Conservation (phyloP, 1,284 basidiomycete species). For the Xerocomus subilludens region DNA sequence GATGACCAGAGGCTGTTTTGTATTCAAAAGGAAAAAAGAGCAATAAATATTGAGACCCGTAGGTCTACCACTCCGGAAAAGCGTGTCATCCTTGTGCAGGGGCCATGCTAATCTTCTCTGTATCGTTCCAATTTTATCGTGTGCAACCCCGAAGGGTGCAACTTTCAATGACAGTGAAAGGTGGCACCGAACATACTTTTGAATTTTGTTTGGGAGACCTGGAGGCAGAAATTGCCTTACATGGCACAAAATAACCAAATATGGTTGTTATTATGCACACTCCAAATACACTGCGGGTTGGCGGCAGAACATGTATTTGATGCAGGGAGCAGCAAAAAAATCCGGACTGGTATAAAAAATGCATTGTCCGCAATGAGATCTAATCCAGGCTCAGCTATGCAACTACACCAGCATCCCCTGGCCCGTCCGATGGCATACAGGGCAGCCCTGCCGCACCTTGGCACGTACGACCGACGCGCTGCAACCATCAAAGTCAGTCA, state of each 20-base stretch:
- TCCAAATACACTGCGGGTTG: too few species aligned
- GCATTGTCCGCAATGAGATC: too few species aligned
- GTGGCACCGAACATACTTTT: too few species aligned
- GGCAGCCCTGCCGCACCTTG: conserved; percentile 74
- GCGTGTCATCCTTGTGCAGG: conserved; percentile 52
- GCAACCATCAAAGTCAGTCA: conserved; percentile 22
- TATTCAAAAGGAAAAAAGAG: conserved; percentile 21
- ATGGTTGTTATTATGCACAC: too few species aligned
- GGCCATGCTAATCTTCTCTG: conserved; percentile 53
- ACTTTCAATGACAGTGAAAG: background rate
- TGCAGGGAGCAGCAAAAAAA: too few species aligned
- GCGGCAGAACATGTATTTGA: too few species aligned
- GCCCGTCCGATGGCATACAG: conserved; percentile 73
- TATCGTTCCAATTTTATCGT: conserved; percentile 55
- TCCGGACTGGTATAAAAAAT: too few species aligned
- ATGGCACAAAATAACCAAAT: too few species aligned
- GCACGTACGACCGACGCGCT: conserved; percentile 79
- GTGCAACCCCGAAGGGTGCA: conserved; percentile 55
- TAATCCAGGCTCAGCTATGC: too few species aligned
- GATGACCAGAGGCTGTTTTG: too few species aligned
- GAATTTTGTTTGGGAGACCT: too few species aligned
- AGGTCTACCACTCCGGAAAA: conserved; percentile 53
- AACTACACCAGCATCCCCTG: conserved; percentile 61
- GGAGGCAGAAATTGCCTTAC: too few species aligned
- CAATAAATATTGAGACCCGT: conserved; percentile 54